Base-by-base conservation (phyloP, 1,284 basidiomycete genomes). In the Rhizoctonia solani region DNA sequence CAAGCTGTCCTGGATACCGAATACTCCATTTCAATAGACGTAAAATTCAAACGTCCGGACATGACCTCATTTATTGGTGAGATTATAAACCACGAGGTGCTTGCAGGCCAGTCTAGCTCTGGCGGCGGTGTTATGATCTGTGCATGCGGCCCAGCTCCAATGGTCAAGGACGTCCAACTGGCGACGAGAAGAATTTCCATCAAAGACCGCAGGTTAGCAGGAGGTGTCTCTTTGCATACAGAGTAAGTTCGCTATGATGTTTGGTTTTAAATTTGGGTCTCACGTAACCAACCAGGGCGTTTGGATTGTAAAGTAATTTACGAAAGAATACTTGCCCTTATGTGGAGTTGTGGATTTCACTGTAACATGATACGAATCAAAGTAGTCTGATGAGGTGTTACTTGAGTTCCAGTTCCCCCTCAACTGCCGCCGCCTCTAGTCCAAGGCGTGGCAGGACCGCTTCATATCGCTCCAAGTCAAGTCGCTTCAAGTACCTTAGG, bases 341-440 rank as follows among this genome's bases (percentile, higher is more conserved):
- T n/a, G n/a, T n/a, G n/a, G n/a, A n/a, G n/a, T n/a, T n/a, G n/a
- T n/a, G n/a, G n/a, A n/a, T n/a, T n/a, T n/a, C n/a, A n/a, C n/a
- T n/a, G n/a, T n/a, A n/a, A n/a, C n/a, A n/a, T n/a, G n/a, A n/a
- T n/a, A n/a, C n/a, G n/a, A n/a, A n/a, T n/a, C n/a, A n/a, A n/a
- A n/a, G n/a, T n/a, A n/a, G n/a, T n/a, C n/a, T n/a, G 5, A 11
- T 46, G 6, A 11, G 5, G 11, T 46, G 6, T 46, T 19, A 6
- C 44, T 19, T 19, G n/a, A 11, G 13, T 46, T 46, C 19, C 23
- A 53, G 47, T 21, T 53, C 61, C 9, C 61, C 61, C 25, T 65
- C 61, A 13, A 65, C 50, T 19, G 61, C 61, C 19, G 50, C 50
- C 21, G 61, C 61, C 32, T 65, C 61, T 8, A 65, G 49, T 32